Evolutionary conservation across 441 rosid genomes (phyloP).

Genomic region (Omphalea diandra): DNA sequence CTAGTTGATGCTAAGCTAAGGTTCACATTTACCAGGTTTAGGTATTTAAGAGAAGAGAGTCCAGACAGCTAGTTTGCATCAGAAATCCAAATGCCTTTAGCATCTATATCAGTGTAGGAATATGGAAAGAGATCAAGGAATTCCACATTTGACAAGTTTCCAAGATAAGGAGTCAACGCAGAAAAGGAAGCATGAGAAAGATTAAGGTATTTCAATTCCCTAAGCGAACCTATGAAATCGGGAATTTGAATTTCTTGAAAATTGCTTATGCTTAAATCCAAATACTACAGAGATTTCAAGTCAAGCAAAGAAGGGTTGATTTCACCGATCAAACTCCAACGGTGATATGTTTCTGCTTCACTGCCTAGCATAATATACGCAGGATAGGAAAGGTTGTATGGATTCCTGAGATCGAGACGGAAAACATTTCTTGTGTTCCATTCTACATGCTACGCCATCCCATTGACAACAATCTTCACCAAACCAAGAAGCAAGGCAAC

Average conservation of each 20-base stretch:
- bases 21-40: constrained; percentile 22
- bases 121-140: constrained; percentile 30
- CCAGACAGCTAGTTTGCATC: constrained; percentile 5
- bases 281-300: constrained; percentile 14
- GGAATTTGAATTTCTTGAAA: constrained; percentile 18
- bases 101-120: background rate
- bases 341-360: background rate
- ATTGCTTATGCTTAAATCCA: constrained; percentile 25
- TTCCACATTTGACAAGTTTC: constrained; percentile 30
- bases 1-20: constrained; percentile 19
- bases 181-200: constrained; percentile 30
- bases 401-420: constrained; percentile 28
- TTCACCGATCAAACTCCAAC: constrained; percentile 20
- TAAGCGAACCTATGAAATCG: constrained; percentile 17
- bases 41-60: constrained; percentile 27
- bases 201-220: constrained; percentile 22
- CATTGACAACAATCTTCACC: constrained; percentile 37
- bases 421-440: constrained; percentile 13
- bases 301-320: constrained; percentile 27
- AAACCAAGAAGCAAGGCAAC: constrained; percentile 36
- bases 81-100: constrained; percentile 6
- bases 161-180: constrained; percentile 30
- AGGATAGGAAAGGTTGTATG: constrained; percentile 3
- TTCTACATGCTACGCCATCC: constrained; percentile 22
- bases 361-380: background rate